phyloP scores from a whole-genome alignment of 164 flowering plant species.

The Amborella trichopoda region DNA sequence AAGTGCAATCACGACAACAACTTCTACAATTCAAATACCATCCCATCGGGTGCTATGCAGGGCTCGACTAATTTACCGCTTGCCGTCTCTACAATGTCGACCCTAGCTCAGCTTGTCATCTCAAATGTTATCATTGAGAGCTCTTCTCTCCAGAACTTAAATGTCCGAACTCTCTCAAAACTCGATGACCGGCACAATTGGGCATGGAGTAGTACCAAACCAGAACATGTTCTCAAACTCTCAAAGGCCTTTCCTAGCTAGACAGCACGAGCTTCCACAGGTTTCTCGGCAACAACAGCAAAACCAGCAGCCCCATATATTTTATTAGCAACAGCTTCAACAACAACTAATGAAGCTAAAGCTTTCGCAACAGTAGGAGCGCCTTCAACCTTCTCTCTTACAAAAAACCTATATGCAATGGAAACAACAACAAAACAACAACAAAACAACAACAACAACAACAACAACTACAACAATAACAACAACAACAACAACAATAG shows the following conservation, averaged over 20 bases:
- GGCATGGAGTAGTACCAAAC: conserved; percentile 45
- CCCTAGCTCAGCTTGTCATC: conserved; percentile 36
- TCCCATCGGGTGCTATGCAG: conserved; percentile 37
- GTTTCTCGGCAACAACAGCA: conserved; percentile 18
- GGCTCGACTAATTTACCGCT: conserved; percentile 39
- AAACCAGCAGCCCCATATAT: conserved; percentile 26
- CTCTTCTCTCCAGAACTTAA: conserved; percentile 41
- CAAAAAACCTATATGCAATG: conserved; percentile 46
- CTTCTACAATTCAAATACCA: conserved; percentile 30
- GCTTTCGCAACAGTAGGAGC: conserved; percentile 40
- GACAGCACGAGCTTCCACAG: conserved; percentile 41
- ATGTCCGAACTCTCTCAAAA: conserved; percentile 48
- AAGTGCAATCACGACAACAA: conserved; percentile 51
- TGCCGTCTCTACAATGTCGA: conserved; percentile 27
- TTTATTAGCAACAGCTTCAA: too few species aligned
- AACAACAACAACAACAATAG: conserved; percentile 43
- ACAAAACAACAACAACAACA: too few species aligned
- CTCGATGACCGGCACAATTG: conserved; percentile 37
- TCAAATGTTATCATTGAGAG: conserved; percentile 36
- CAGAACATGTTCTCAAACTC: conserved; percentile 43
- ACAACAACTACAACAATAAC: too few species aligned
- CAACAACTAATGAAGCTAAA: conserved; percentile 44
- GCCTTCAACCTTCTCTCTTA: conserved; percentile 26
- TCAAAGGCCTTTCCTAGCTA: conserved; percentile 64
- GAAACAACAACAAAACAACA: too few species aligned